Evolutionary conservation across 345 rosid species (phyloP), one percentile per base, ranked within the genome.

Genomic region (Reutealis trisperma): DNA sequence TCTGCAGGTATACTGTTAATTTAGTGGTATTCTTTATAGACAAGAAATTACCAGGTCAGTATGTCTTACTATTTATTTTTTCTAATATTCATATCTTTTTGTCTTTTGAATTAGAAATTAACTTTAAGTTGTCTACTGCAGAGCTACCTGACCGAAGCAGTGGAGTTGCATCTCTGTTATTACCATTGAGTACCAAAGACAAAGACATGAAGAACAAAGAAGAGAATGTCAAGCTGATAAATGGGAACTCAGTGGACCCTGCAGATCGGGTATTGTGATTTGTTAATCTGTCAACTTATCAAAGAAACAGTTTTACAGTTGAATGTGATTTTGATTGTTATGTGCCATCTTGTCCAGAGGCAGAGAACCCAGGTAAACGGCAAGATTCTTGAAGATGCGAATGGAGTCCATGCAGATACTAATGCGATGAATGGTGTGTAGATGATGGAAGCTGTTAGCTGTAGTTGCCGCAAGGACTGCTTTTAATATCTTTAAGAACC

Each of bases 41-140:
- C 91, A 92, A 96, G 91, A 94, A 92, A 81, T 84, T 96, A 83
- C 98, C 99, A 86, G 99, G 99, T 94, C 51, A 79, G 91, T 67
- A 63, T 71, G 70, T 63, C 74, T 34, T 37, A 44, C 14, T 49
- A 21, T 15, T 22, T 21, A 34, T 1, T 18, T 52, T 6, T 14
- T 54, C 60, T 13, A 12, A 37, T 27, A 27, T 1, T 42, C 7
- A 18, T 66, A 22, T 62, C 6, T 9, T 52, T 10, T 69, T 66
- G 18, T 34, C 47, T 68, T 7, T 74, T 59, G 63, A 41, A 57
- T 0, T 51, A 37, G 34, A 27, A 66, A 70, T 80, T 84, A 68
- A 85, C 67, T 4, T 64, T 37, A 14, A 42, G 61, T 67, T 84
- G 62, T 65, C 47, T 37, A 8, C 55, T 85, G 77, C 97, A 96